Evolutionary conservation across 2,329 filamentous ascomycete genomes (phyloP), one percentile per base, ranked within the genome.

Genomic region (Fusarium phyllophilum): DNA sequence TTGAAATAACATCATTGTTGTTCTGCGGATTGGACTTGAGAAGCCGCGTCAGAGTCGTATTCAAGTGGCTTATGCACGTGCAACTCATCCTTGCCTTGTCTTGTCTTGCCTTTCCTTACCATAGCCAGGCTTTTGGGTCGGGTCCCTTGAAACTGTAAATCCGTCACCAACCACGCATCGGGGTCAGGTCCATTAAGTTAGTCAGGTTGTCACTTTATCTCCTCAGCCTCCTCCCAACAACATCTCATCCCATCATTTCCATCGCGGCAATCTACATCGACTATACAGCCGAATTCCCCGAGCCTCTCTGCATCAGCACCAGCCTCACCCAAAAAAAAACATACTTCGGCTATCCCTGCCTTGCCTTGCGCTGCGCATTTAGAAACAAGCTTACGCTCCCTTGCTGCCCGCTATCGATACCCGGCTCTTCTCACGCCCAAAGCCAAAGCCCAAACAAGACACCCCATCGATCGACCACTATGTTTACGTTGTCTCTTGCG

Each of bases 91-190:
- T 65, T 74, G 72, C 42, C 62, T 38, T 51, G 41, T 33, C 26
- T 69, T 73, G 48, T 7, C 52, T 33, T 54, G 49, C 49, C 49
- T 52, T 52, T 20, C 13, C 18, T 38, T 54, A 36, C 51, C 51
- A 55, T 67, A 71, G 71, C 36, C 62, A 42, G 56, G 49, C 46
- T 57, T 68, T 72, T 70, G 54, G 45, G 42, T 70, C 46, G 41
- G 72, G 45, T 67, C 63, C 45, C 56, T 75, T 74, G 72, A 73
- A 75, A 74, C 72, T 69, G 57, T 75, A 72, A 74, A 74, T 57
- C 68, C 68, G 72, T 72, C 52, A 69, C 63, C 66, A 72, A 73
- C 70, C 71, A 73, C 71, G 49, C 42, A 48, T 63, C n/a, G 51
- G 36, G 36, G 31, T 56, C 31, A 38, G 36, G 52, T 70, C 59